Base-by-base conservation (phyloP, 2,329 filamentous ascomycete species). In the Fusarium algeriense region DNA sequence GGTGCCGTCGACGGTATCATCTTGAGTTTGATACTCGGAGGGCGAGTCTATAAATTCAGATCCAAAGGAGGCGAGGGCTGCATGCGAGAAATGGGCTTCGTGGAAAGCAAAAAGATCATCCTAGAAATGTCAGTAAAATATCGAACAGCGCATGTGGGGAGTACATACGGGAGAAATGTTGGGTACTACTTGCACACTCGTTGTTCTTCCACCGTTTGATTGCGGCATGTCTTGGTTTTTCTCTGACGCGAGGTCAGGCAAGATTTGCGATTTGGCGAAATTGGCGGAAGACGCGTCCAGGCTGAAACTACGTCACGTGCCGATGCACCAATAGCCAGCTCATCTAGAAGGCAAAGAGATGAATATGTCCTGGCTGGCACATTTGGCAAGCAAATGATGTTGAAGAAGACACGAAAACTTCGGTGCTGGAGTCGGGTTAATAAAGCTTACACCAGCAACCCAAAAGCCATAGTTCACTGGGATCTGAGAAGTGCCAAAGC, bases 91-190 rank as follows among this genome's bases (percentile, higher is more conserved):
- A 74, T 93, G 91, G 20, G 83, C 79, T 44, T 85, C 80, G 69
- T 90, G 86, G 74, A 92, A 92, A 32, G 81, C 81, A 57, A 81
- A 77, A 35, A 92, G 81, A 45, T 92, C 90, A 78, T 87, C 83
- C 90, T 92, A 67, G 26, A 45, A n/a, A 4, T 26, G 59, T 81
- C 54, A 80, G 71, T 46, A 34, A 9, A 52, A 20, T 14, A 41
- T 26, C 20, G 20, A 19, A 13, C 19, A 13, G 30, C 26, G 34
- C 34, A 37, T 40, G 26, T 19, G 2, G 13, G 35, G 38, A 23
- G 4, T 14, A 71, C 77, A 40, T 56, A 79, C 78, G 43, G 71
- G 52, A 7, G 77, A 77, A n/a, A 80, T 70, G 37, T 73, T 67
- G 23, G 77, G 76, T 34, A 73, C 48, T 38, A 23, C 58, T 49